These are phyloP conservation scores for Phalaenopsis aphrodite DNA, from an alignment of 106 monocot genomes.

Conservation along the genomic window DNA sequence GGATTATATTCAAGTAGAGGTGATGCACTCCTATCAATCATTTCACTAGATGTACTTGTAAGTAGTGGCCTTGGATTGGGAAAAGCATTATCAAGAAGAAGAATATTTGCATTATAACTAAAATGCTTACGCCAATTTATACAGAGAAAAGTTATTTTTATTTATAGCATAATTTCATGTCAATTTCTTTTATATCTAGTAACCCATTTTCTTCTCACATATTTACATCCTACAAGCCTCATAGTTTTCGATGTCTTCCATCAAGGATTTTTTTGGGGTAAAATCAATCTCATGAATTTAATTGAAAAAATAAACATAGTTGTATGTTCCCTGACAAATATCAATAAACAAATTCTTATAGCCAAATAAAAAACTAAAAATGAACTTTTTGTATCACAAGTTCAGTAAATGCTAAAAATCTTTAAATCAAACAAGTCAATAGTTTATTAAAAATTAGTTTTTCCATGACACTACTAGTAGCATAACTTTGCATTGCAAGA, in stretches of 20 bases:
- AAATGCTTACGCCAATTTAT: not conserved
- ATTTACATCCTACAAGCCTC: not conserved
- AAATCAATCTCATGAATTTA: not conserved
- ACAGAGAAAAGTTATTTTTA: not conserved
- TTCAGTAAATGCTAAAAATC: not conserved
- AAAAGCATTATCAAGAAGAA: not conserved
- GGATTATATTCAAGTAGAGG: not conserved
- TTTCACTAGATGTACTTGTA: not conserved
- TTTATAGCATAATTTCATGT: not conserved
- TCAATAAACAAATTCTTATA: not conserved
- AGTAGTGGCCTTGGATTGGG: not conserved
- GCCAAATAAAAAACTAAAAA: not conserved
- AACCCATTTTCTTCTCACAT: not conserved
- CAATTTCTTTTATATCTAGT: not conserved
- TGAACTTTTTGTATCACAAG: not conserved
- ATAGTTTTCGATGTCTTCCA: not conserved
- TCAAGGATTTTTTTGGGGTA: not conserved
- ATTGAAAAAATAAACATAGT: not conserved
- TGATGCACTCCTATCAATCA: not conserved
- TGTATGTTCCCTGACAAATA: too few relatives aligned
- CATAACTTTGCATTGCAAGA: not conserved
- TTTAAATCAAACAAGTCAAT: not conserved
- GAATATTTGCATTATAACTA: not conserved
- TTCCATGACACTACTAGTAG: not conserved
- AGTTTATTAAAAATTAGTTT: not conserved